These are phyloP conservation scores for Cairneyella variabilis DNA, from an alignment of 495 filamentous ascomycete genomes.

Conservation along the genomic window DNA sequence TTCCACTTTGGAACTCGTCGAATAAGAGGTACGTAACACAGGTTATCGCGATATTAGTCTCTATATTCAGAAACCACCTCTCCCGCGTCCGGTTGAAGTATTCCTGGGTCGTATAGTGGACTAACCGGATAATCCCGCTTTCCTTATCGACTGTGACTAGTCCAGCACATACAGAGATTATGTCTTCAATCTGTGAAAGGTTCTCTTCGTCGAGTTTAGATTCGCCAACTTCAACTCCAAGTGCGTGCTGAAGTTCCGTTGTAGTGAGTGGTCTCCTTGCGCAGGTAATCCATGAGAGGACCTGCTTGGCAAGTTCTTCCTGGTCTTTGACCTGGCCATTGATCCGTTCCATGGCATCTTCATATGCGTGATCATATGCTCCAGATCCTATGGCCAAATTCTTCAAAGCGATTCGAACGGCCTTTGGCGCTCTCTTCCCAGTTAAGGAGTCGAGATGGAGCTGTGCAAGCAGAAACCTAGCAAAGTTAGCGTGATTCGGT, in stretches of 20 bases:
- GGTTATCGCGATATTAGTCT: conserved; percentile 8
- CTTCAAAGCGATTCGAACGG: conserved; percentile 8
- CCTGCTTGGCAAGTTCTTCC: conserved; percentile 28
- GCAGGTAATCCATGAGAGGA: conserved; percentile 29
- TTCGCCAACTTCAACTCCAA: conserved; percentile 27
- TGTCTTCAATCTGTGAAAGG: conserved; percentile 27
- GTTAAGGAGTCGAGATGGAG: conserved; percentile 36
- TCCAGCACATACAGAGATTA: conserved; percentile 32
- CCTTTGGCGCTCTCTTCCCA: conserved; percentile 24
- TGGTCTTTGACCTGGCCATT: conserved; percentile 28
- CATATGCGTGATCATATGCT: conserved; percentile 37
- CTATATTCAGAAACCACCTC: conserved; percentile 1
- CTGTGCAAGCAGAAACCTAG: conserved; percentile 39
- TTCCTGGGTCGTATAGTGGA: conserved; percentile 19
- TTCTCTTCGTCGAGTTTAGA: conserved; percentile 28
- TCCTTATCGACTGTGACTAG: conserved; percentile 34
- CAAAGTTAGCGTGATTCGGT: neutral
- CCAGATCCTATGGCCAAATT: conserved; percentile 29
- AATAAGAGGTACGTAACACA: conserved; percentile 15
- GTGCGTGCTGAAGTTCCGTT: conserved; percentile 34
- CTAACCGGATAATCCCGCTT: conserved; percentile 28
- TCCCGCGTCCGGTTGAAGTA: conserved; percentile 8
- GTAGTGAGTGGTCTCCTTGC: conserved; percentile 26
- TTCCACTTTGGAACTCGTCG: conserved; percentile 5
- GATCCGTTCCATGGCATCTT: conserved; percentile 37